Base-by-base conservation (phyloP, 1,139 yeast species). In the Candida freyschussii region DNA sequence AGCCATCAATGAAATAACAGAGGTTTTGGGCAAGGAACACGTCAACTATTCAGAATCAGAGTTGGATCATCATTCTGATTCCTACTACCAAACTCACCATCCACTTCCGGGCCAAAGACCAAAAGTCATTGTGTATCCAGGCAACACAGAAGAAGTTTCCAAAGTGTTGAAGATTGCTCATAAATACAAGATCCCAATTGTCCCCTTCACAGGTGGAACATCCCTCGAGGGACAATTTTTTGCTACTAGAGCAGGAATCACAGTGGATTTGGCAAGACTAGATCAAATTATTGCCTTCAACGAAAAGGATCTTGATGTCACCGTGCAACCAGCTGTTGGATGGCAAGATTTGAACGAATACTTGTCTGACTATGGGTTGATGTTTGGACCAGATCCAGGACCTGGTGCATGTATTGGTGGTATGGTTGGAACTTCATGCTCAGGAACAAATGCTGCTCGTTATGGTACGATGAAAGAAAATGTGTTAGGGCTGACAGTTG, bases 181-280 rank as follows among this genome's bases (percentile, higher is more conserved):
- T 52, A 63, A 70, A 47, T 73, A 74, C 53, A 57, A 68, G 17
- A 75, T 84, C 3, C 94, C 95, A 0, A 69, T 83, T 15, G 78
- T 82, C 16, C 87, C 94, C 11, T 79, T 68, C 52, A 77, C 87
- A 1, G 95, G 94, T 0, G 81, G 87, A 40, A 84, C 95, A 0
- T 80, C 93, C 0, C 60, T 84, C 18, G 95, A 84, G 57, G 95
- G 94, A 10, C 91, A 84, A 40, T 80, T 75, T 52, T 76, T 82
- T 53, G 86, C 87, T 29, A 76, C 87, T 0, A 64, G 86, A 41
- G 75, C 77, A 1, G 87, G 89, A 1, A 63, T 80, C 30, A 69
- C 78, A 12, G 41, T 79, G 12, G 84, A 79, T 48, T 53, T 79
- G 34, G 61, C 69, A 3, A 57, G 63, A 24, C 68, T 80, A 78